Evolutionary conservation across 2,329 filamentous ascomycete species (phyloP), one percentile per base, ranked within the genome.

Genomic region (Fusarium tanahbumbuense): DNA sequence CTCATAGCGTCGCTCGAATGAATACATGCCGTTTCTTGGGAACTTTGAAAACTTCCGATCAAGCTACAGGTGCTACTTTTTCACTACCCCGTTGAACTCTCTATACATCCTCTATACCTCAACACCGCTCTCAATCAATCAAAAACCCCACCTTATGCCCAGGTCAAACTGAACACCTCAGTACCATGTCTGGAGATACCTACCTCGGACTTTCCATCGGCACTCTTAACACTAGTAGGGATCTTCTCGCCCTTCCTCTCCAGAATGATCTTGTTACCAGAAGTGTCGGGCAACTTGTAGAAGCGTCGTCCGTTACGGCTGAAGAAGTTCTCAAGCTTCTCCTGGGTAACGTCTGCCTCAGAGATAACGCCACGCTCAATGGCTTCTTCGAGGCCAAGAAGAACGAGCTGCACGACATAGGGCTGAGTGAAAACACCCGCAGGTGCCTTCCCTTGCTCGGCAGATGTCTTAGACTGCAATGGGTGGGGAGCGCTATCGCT

Each of bases 351-450:
- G n/a, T 87, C 83, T 0, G 77, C 79, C 58, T 85, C 83, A 9
- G 76, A 75, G 46, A 90, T 83, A 37, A 86, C 83, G 3, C 85
- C 86, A 13, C 84, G 82, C 65, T 83, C 81, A 6, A 91, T 81
- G 7, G 85, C 91, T 72, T 88, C 86, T 78, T 92, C 87, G 42
- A 93, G 80, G 1, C 83, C 86, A 34, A 82, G 75, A 25, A 93
- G 81, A 48, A 93, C 89, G 49, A 90, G 84, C 57, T 89, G 88
- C 3, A 89, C 84, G 0, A 89, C 89, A 76, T 89, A 89, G 6
- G 91, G 90, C 81, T 95, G 92, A 2, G 92, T 94, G 78, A 93
- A 95, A 45, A 94, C 92, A 7, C 92, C 92, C 0, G 92, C 92
- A 0, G 91, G 88, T 1, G 89, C 86, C 76, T 83, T 86, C 49